A percentile compares a stretch with the other conserved stretches of the same genome.
Conservation (phyloP, 2,329 filamentous ascomycete genomes). For the Hortaea werneckii region DNA sequence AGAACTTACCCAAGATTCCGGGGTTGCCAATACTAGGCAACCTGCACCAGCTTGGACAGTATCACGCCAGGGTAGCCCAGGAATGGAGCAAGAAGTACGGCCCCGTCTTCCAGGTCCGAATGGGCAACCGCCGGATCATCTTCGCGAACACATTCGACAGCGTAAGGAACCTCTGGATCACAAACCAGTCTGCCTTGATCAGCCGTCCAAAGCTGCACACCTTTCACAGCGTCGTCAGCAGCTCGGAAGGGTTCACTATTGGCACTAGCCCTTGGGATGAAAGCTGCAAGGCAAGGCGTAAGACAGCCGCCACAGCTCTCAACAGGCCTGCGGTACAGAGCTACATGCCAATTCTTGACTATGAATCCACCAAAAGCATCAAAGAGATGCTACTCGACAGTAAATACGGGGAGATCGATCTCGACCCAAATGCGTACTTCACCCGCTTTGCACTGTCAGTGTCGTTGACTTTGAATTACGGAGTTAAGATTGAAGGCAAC, state of each 20-base stretch:
- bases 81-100: conserved; percentile 40
- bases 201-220: conserved; percentile 71
- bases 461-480: conserved; percentile 68
- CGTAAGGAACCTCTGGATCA: conserved; percentile 66
- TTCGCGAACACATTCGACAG: conserved; percentile 71
- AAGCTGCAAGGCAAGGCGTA: conserved; percentile 64
- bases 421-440: conserved; percentile 65
- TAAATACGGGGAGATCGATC: conserved; percentile 49
- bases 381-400: conserved; percentile 60
- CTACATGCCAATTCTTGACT: conserved; percentile 74
- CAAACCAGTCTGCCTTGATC: conserved; percentile 66
- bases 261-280: conserved; percentile 79
- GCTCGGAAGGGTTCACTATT: conserved; percentile 69
- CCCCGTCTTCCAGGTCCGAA: conserved; percentile 40
- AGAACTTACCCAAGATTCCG: conserved; percentile 37
- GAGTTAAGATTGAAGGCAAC: conserved; percentile 62
- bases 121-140: conserved; percentile 63
- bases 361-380: conserved; percentile 62
- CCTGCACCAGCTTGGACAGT: conserved; percentile 35
- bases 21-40: conserved; percentile 39
- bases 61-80: conserved; percentile 37
- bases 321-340: conserved; percentile 66
- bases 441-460: conserved; percentile 69
- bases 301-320: conserved; percentile 67
- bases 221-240: conserved; percentile 69